Percentiles rank a stretch among this genome's conserved stretches.
Conservation (phyloP, 176 grass and related monocot species). For the Lolium rigidum region DNA sequence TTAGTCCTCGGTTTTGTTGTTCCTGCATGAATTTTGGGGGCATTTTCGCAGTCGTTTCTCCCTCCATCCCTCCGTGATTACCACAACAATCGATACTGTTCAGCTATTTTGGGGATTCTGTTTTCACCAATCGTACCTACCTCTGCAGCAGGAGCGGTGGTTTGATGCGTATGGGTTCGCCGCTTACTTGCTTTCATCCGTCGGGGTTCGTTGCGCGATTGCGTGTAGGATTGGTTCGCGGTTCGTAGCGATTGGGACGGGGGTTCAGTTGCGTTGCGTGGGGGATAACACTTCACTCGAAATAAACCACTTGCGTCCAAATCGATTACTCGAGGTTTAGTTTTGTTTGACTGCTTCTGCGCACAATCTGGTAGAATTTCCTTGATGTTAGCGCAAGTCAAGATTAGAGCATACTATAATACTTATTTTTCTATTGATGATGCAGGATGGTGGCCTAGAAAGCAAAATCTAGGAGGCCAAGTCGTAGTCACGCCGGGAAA, state of each 20-base stretch:
- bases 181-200: not conserved
- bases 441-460: slow-evolving; percentile 43
- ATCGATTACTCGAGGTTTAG: not conserved
- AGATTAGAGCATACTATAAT: not conserved
- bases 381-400: not conserved
- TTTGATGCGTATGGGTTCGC: slow-evolving; percentile 5
- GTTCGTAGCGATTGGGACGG: not conserved
- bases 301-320: slow-evolving; percentile 2
- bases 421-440: slow-evolving; percentile 5
- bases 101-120: not conserved
- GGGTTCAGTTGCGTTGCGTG: slow-evolving; percentile 35
- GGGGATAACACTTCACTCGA: not conserved
- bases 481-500: slow-evolving; percentile 3
- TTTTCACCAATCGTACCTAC: not conserved
- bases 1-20: not conserved
- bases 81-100: not conserved
- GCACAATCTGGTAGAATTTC: not conserved
- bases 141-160: not conserved
- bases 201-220: not conserved
- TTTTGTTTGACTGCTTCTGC: not conserved
- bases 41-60: not conserved
- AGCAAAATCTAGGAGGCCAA: not conserved
- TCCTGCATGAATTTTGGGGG: not conserved
- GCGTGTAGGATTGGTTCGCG: slow-evolving; percentile 26
- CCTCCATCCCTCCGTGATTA: not conserved